A percentile compares a stretch with the other conserved stretches of the same genome.
These are phyloP conservation scores for Sphenostylis stenocarpa DNA, from an alignment of 306 rosid genomes.

Conservation along the genomic window DNA sequence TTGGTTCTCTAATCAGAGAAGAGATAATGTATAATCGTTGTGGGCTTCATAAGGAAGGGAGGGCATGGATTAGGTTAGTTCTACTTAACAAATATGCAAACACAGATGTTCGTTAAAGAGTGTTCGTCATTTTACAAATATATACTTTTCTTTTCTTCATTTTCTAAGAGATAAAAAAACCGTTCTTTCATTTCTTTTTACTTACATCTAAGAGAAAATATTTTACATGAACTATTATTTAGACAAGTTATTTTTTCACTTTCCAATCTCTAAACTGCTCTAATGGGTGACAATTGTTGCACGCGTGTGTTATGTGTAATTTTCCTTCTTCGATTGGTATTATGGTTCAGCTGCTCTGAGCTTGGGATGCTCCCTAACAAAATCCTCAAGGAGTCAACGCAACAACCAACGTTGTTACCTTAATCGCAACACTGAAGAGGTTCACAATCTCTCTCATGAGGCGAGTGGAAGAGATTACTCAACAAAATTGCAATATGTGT, in stretches of 20 bases:
- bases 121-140: too few species aligned
- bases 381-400: slow-evolving; percentile 67
- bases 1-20: not conserved
- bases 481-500: slow-evolving; percentile 5
- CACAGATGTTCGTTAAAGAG: too few species aligned
- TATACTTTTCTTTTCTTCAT: too few species aligned
- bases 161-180: too few species aligned
- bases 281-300: not conserved
- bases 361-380: slow-evolving; percentile 68
- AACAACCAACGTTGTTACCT: slow-evolving; percentile 62
- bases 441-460: slow-evolving; percentile 6
- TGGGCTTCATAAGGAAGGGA: not conserved
- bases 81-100: too few species aligned
- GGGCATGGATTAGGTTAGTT: too few species aligned
- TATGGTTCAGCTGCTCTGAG: slow-evolving; percentile 63
- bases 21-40: not conserved
- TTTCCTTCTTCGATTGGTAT: not conserved
- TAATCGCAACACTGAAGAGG: slow-evolving; percentile 36
- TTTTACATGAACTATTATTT: too few species aligned
- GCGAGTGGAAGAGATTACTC: slow-evolving; percentile 16
- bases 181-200: too few species aligned
- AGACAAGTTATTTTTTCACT: not conserved
- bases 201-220: too few species aligned
- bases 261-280: not conserved
- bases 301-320: not conserved